Percentiles rank a stretch among this genome's conserved stretches.
These are phyloP conservation scores for Aspergillus kassunensis DNA, from an alignment of 495 filamentous ascomycete species.

Conservation along the genomic window DNA sequence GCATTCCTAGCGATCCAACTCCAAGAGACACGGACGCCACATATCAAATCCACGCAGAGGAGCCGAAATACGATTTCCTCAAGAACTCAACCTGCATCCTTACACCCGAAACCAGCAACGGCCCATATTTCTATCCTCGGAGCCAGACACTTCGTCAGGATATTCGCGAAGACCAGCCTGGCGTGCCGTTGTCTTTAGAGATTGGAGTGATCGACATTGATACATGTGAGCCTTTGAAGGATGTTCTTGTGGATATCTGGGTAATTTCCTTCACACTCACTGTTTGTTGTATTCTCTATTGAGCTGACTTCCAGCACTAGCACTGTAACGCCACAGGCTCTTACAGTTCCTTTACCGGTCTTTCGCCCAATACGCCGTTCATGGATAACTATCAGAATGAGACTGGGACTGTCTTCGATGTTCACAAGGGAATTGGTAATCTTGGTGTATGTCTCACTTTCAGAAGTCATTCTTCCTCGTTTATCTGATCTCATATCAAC, in stretches of 20 bases:
- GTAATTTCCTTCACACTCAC: too few species aligned
- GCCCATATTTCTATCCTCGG: conserved; percentile 35
- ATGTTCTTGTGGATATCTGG: conserved; percentile 58
- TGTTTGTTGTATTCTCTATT: too few species aligned
- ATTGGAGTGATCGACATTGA: conserved; percentile 55
- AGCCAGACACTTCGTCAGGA: conserved; percentile 51
- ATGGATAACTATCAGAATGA: conserved; percentile 15
- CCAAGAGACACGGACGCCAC: too few species aligned
- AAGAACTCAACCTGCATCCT: too few species aligned
- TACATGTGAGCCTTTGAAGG: conserved; percentile 50
- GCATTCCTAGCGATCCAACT: too few species aligned
- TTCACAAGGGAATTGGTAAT: too few species aligned
- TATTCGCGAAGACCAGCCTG: conserved; percentile 49
- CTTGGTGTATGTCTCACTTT: too few species aligned
- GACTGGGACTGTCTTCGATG: conserved; percentile 5
- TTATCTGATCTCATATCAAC: too few species aligned
- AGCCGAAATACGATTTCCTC: too few species aligned
- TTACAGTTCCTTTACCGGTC: conserved; percentile 32
- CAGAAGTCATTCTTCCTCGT: too few species aligned
- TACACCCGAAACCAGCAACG: conserved; percentile 48
- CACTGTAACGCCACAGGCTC: conserved; percentile 41
- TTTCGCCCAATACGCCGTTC: conserved; percentile 23
- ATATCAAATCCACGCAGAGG: too few species aligned
- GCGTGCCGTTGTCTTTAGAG: conserved; percentile 55
- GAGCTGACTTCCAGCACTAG: too few species aligned